Evolutionary conservation across 805 yeast species (phyloP), one percentile per base, ranked within the genome.

Genomic region (Barnettozyma salicaria): DNA sequence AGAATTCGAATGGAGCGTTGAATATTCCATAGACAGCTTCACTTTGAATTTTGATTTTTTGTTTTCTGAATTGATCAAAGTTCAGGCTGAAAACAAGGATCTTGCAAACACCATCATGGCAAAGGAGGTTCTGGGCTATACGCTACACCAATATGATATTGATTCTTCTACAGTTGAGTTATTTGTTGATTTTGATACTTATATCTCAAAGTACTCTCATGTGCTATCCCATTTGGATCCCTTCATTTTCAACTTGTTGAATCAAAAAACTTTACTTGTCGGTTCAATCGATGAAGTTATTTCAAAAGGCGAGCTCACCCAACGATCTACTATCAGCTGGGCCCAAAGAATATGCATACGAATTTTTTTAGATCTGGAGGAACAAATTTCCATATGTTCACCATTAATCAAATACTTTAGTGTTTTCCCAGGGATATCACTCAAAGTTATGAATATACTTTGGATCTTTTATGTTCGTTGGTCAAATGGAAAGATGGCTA

Each of bases 111-210:
- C 29, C 8, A 26, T 44, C 5, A 50, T 62, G 34, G 56, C 68
- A 29, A 74, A 72, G 27, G 42, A 64, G 4, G 49, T 68, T 6
- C 27, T 68, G 7, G 75, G 76, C 2, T 63, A 57, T 8, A 48
- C 70, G 13, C 41, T 68, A 2, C 45, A 56, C 39, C 58, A 55
- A 20, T 55, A 50, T 36, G 41, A 47, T n/a, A 30, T 36, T 1
- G 36, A 42, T 9, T 25, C 49, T 34, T 10, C 42, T 22, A 8
- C 37, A 13, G 12, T 48, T 6, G 41, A 43, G 16, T 14, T 23
- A 7, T 11, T 36, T 5, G 23, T 53, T 19, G 30, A 40, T 26
- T 35, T 41, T 36, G 34, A 48, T 29, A 27, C 37, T 31, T 38
- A 60, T 27, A 19, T 53, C 17, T 27, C 32, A 6, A 34, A 22